Conservation (phyloP, 2,329 filamentous ascomycete species). For the Verticillium nubilum region DNA sequence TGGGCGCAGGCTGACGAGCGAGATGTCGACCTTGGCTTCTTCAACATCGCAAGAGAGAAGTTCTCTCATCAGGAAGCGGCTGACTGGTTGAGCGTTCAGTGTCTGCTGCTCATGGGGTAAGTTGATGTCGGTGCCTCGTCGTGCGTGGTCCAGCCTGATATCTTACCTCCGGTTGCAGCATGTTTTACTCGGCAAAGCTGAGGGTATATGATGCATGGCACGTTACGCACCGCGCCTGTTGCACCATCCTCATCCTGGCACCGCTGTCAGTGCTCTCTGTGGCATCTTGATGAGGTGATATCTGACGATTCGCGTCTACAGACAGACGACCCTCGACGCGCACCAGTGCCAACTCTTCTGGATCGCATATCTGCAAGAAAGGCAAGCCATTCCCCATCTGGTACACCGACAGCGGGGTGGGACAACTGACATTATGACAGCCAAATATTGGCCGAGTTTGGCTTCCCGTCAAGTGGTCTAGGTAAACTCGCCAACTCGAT, state of each 20-base stretch:
- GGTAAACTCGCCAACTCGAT: background rate
- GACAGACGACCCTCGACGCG: background rate
- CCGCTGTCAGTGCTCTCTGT: background rate
- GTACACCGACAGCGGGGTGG: background rate
- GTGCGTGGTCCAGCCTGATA: too few relatives aligned
- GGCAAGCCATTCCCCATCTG: background rate
- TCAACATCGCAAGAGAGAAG: constrained; percentile 2
- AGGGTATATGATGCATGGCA: constrained; percentile 2
- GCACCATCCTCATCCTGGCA: background rate
- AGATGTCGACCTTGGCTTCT: constrained; percentile 2
- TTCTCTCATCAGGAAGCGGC: constrained; percentile 1
- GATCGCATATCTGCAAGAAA: constrained; percentile 7
- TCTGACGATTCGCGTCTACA: background rate
- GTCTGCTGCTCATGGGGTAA: constrained; percentile 7
- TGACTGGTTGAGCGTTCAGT: constrained; percentile 5
- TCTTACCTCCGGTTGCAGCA: background rate
- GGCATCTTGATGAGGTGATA: background rate
- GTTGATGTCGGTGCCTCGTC: too few relatives aligned
- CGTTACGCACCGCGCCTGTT: background rate
- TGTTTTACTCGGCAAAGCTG: constrained; percentile 2
- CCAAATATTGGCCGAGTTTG: constrained; percentile 5
- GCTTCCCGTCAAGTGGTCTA: constrained; percentile 3
- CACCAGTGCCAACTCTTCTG: constrained; percentile 6
- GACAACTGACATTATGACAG: background rate
- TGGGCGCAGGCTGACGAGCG: background rate